phyloP scores from a whole-genome alignment of 441 rosid genomes.

The Arabidopsis lyrata region DNA sequence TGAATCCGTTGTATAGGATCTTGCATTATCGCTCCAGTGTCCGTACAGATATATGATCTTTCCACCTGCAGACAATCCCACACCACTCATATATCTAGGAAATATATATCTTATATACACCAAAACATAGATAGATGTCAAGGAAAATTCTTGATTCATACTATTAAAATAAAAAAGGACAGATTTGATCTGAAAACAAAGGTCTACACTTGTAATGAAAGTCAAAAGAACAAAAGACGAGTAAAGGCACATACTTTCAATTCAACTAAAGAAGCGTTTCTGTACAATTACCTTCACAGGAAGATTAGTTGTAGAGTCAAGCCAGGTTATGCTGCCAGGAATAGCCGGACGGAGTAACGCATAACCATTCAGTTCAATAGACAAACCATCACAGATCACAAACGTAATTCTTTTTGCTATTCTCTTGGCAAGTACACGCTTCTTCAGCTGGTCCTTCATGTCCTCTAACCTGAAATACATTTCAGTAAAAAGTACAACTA shows the following conservation, averaged over 20 bases:
- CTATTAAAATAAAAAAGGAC: slow-evolving; percentile 1
- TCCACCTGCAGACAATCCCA: slow-evolving; percentile 65
- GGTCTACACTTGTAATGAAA: slow-evolving; percentile 5
- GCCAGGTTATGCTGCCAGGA: slow-evolving; percentile 92
- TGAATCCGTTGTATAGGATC: slow-evolving; percentile 68
- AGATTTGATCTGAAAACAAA: slow-evolving; percentile 4
- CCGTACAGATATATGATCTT: slow-evolving; percentile 88
- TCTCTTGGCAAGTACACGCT: slow-evolving; percentile 83
- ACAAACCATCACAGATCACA: slow-evolving; percentile 61
- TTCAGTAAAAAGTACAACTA: slow-evolving; percentile 20
- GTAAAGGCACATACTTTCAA: slow-evolving; percentile 6
- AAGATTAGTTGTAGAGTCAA: slow-evolving; percentile 90
- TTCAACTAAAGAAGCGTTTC: slow-evolving; percentile 5
- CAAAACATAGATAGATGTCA: slow-evolving; percentile 10
- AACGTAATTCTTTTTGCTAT: slow-evolving; percentile 71
- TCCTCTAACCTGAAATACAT: slow-evolving; percentile 72
- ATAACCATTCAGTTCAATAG: slow-evolving; percentile 82
- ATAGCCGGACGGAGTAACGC: slow-evolving; percentile 85
- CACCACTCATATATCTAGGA: slow-evolving; percentile 9
- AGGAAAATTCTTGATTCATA: slow-evolving; percentile 21
- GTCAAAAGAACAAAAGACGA: slow-evolving; percentile 2
- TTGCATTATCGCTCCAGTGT: slow-evolving; percentile 88
- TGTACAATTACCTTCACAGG: slow-evolving; percentile 73
- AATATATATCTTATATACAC: slow-evolving; percentile 15
- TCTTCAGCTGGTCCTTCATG: slow-evolving; percentile 88